phyloP scores from a whole-genome alignment of 2,329 filamentous ascomycete genomes.

The Madurella mycetomatis region DNA sequence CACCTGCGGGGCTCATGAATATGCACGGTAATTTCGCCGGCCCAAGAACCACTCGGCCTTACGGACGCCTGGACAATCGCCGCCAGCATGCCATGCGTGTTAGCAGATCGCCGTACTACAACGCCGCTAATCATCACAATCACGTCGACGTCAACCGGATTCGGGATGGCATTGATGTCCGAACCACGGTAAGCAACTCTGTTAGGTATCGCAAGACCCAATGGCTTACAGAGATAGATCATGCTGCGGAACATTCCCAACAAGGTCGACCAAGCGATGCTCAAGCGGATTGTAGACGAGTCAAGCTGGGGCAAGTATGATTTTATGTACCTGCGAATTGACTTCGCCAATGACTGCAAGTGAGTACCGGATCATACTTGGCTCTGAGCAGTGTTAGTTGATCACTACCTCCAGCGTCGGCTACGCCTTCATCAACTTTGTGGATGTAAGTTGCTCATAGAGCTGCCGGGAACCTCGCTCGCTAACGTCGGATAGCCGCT shows the following conservation, averaged over 20 bases:
- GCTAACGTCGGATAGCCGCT: constrained; percentile 54
- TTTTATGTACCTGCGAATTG: constrained; percentile 91
- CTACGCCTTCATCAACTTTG: constrained; percentile 96
- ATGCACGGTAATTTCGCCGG: constrained; percentile 39
- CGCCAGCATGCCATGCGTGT: constrained; percentile 48
- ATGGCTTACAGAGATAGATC: constrained; percentile 50
- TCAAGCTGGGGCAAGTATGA: constrained; percentile 81
- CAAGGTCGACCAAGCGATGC: constrained; percentile 70
- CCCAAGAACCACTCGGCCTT: constrained; percentile 34
- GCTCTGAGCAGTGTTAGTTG: neutral
- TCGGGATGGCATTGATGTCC: constrained; percentile 63
- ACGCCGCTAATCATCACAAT: constrained; percentile 52
- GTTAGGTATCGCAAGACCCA: neutral
- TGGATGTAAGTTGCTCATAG: constrained; percentile 54
- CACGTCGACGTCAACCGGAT: constrained; percentile 59
- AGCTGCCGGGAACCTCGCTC: neutral
- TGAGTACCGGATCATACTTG: constrained; percentile 39
- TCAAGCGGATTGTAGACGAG: constrained; percentile 76
- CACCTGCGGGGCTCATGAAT: constrained; percentile 30
- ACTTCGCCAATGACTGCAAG: constrained; percentile 82
- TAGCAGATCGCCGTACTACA: constrained; percentile 43
- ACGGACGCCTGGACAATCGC: constrained; percentile 37
- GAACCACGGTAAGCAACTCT: constrained; percentile 60
- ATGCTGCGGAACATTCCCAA: constrained; percentile 96
- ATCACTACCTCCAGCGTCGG: constrained; percentile 64